Evolutionary conservation across 2,329 filamentous ascomycete species (phyloP), one percentile per base, ranked within the genome.

Genomic region (Sporothrix pallida): DNA sequence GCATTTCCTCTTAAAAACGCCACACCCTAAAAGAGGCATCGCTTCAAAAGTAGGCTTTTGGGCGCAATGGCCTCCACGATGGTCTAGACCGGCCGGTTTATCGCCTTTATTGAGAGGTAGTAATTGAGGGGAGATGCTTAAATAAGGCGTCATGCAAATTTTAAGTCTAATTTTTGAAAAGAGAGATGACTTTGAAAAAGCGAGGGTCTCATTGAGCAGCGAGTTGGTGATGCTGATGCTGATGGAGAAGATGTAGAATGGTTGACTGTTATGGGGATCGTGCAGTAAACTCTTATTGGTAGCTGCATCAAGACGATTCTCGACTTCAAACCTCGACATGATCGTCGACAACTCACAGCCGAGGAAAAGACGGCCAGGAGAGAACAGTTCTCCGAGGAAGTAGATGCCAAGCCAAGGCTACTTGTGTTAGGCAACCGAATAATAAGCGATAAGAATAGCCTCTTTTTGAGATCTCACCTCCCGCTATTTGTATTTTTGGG

Each of bases 371-470:
- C n/a, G 7, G 42, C 31, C 31, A 44, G 37, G 13, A 10, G 42
- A 65, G 31, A 65, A 46, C 5, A 65, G 56, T 4, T 37, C 13
- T 37, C 26, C 67, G 42, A 42, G 44, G 6, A 70, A 44, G 44
- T 54, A 2, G 26, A 44, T 44, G 50, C 67, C 67, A 54, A 70
- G 67, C n/a, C 50, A 70, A 56, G 48, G 50, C 67, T 70, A 56
- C 65, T 68, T 46, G 20, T 37, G 42, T 20, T 37, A 52, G 67
- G 50, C 17, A 44, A 31, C 50, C 67, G 67, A 56, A 56, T 54
- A 70, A 70, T 42, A 56, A 70, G 56, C 26, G 17, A 56, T 70
- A 23, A 70, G 67, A 70, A 56, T 23, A 56, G 44, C 67, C 67
- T 70, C 46, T 63, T 23, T 46, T 63, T 63, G 60, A 23, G 42